Percentiles rank a stretch among this genome's conserved stretches.
Conservation (phyloP, 352 stramenopile genomes). For the Pythium dissimile region DNA sequence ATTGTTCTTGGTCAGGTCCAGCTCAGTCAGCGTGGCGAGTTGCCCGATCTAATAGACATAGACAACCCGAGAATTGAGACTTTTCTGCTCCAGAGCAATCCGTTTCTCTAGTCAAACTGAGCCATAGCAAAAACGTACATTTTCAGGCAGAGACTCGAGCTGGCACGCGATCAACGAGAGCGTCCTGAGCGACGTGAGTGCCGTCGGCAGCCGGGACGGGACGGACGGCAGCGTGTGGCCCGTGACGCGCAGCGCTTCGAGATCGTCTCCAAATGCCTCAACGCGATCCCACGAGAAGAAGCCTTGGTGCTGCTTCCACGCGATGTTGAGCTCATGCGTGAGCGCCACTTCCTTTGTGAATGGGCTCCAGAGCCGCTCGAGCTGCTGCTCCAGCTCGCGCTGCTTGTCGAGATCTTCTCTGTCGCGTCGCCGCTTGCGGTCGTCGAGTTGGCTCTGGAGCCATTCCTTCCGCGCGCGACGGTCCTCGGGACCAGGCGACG, state of each 20-base stretch:
- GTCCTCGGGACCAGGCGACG: not conserved
- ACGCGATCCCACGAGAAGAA: constrained; percentile 58
- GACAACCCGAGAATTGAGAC: not conserved
- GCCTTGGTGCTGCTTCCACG: constrained; percentile 52
- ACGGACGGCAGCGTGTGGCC: constrained; percentile 37
- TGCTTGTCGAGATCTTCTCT: constrained; percentile 29
- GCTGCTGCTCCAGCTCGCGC: constrained; percentile 26
- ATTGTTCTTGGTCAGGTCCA: constrained; percentile 67
- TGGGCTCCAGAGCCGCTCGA: constrained; percentile 46
- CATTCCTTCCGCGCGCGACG: constrained; percentile 37
- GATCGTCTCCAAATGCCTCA: constrained; percentile 30
- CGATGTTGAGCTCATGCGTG: constrained; percentile 61
- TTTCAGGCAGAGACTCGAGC: constrained; percentile 45
- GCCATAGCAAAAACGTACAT: constrained; percentile 22
- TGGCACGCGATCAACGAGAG: constrained; percentile 49
- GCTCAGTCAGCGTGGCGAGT: constrained; percentile 30
- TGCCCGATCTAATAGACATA: constrained; percentile 27
- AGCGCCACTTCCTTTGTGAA: constrained; percentile 32
- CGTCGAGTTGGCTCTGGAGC: constrained; percentile 42
- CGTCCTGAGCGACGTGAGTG: constrained; percentile 34
- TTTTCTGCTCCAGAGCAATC: not conserved
- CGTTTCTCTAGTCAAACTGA: not conserved
- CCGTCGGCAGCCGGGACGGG: constrained; percentile 23
- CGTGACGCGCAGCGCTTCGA: constrained; percentile 54
- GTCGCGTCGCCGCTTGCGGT: constrained; percentile 38